Conservation (phyloP, 2,329 filamentous ascomycete species). For the Aspergillus clavatus region DNA sequence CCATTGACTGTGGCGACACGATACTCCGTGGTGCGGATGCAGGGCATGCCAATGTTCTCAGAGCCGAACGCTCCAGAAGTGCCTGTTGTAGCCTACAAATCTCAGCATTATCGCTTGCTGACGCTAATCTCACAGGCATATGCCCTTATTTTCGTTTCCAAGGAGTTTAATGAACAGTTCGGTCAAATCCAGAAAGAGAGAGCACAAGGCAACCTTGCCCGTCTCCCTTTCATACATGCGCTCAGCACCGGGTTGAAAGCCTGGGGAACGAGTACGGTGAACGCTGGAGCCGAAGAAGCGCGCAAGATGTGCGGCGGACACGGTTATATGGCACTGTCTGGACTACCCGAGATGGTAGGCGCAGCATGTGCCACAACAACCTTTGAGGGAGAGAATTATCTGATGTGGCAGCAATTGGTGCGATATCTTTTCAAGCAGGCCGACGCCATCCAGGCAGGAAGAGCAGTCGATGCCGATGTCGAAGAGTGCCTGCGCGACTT, state of each 20-base stretch:
- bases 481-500: background rate
- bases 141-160: slow-evolving; percentile 5
- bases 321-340: slow-evolving; percentile 4
- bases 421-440: slow-evolving; percentile 5
- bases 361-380: slow-evolving; percentile 4
- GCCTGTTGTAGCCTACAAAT: slow-evolving; percentile 5
- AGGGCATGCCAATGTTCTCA: slow-evolving; percentile 5
- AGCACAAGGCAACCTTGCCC: background rate
- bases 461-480: background rate
- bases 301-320: slow-evolving; percentile 6
- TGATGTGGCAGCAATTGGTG: slow-evolving; percentile 6
- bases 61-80: background rate
- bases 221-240: slow-evolving; percentile 2
- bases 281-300: background rate
- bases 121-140: slow-evolving; percentile 6
- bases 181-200: background rate
- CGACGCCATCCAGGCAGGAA: background rate
- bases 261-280: slow-evolving; percentile 1
- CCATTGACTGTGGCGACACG: slow-evolving; percentile 5
- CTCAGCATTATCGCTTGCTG: slow-evolving; percentile 8
- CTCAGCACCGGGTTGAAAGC: slow-evolving; percentile 6
- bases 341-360: slow-evolving; percentile 4
- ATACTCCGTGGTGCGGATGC: slow-evolving; percentile 8
- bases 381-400: slow-evolving; percentile 7
- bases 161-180: slow-evolving; percentile 3